Evolutionary conservation across 2,329 filamentous ascomycete species (phyloP).

Genomic region (Exophiala alcalophila): DNA sequence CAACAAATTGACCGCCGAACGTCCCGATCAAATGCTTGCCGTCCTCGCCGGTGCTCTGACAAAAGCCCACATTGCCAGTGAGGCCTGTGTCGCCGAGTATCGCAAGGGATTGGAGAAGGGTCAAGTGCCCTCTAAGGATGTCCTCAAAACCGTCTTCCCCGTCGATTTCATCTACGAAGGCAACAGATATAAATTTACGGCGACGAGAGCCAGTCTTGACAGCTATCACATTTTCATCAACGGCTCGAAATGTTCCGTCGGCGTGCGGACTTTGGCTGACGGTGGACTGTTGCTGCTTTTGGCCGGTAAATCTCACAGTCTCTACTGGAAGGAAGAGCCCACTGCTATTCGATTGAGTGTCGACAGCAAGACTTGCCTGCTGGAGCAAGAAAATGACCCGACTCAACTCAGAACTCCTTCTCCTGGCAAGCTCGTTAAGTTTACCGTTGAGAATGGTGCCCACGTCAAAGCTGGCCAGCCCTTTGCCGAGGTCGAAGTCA

Average conservation of each 20-base stretch:
- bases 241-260: constrained; percentile 91
- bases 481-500: constrained; percentile 97
- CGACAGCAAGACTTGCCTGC: constrained; percentile 94
- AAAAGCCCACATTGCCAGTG: constrained; percentile 92
- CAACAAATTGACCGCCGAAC: constrained; percentile 93
- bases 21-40: constrained; percentile 89
- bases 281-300: constrained; percentile 90
- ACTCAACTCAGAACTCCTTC: constrained; percentile 93
- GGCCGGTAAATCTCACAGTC: constrained; percentile 89
- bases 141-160: constrained; percentile 94
- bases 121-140: constrained; percentile 93
- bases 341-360: constrained; percentile 93
- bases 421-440: constrained; percentile 97
- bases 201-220: constrained; percentile 84
- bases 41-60: constrained; percentile 92
- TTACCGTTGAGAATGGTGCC: constrained; percentile 89
- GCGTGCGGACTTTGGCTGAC: constrained; percentile 87
- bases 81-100: constrained; percentile 83
- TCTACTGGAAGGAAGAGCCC: constrained; percentile 99
- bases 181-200: constrained; percentile 94
- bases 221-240: constrained; percentile 99
- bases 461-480: constrained; percentile 90
- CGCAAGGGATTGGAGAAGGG: constrained; percentile 88
- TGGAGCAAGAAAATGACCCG: constrained; percentile 98
- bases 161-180: constrained; percentile 99